Evolutionary conservation across 345 rosid species (phyloP), one percentile per base, ranked within the genome.

Genomic region (Gossypium australe): DNA sequence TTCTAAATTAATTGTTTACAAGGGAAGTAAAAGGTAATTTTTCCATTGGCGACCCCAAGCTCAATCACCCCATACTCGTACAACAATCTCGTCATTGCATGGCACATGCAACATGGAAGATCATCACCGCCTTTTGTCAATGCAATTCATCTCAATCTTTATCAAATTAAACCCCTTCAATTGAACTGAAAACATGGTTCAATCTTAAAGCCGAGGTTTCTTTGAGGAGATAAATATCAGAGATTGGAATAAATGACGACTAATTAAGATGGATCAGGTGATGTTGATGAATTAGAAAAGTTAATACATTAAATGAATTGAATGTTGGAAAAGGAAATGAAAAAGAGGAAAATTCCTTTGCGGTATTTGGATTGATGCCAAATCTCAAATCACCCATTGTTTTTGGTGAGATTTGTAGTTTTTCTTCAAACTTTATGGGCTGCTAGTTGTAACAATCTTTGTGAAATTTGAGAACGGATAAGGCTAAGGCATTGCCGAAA

Each of bases 281-380:
- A 41, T n/a, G 51, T 48, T 41, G 67, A 38, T 61, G 67, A 38
- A 22, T 38, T 16, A 63, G 24, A 9, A 20, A 18, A 47, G 13
- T 47, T 2, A 51, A 14, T n/a, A 55, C 18, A 7, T n/a, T 20
- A 56, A 20, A 9, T 3, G n/a, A 72, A 9, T 63, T 72, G 47
- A 57, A 69, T 38, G 38, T 1, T 17, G 6, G 72, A 71, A 11
- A 70, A 70, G 62, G 61, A 51, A 34, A 20, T 44, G 69, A 56
- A 34, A 84, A 78, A 79, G 72, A 34, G 51, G 70, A 76, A 81
- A 80, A 78, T 84, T 84, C 85, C 38, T 76, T 29, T 74, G 14
- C 60, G 82, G 82, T 78, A 76, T 60, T 61, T 80, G 84, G 84
- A 74, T 77, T 61, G 81, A 75, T 84, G 55, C 82, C 76, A 29